Percentiles rank a stretch among this genome's conserved stretches.
These are phyloP conservation scores for Carex parvula DNA, from an alignment of 176 grass and related monocot species.

Conservation along the genomic window DNA sequence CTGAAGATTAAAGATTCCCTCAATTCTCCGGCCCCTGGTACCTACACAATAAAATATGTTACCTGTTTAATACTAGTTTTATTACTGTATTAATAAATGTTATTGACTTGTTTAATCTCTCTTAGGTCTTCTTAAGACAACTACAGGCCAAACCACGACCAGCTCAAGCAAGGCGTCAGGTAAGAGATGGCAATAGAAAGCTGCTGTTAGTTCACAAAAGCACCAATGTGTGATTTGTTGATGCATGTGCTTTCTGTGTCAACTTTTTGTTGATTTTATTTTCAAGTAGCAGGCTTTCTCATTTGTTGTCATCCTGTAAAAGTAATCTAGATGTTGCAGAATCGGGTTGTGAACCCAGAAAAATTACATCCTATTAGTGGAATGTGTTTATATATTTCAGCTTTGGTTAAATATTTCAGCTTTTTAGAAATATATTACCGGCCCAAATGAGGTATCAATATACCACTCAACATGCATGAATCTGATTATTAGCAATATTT, in stretches of 20 bases:
- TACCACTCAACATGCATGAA: neutral
- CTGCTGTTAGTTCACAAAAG: slow-evolving; percentile 21
- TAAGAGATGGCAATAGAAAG: slow-evolving; percentile 34
- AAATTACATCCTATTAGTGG: neutral
- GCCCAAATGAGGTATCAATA: neutral
- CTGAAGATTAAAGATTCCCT: slow-evolving; percentile 56
- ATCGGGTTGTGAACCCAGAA: neutral
- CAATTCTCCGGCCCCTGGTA: neutral
- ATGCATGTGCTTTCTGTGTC: neutral
- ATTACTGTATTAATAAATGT: neutral
- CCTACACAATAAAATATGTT: neutral
- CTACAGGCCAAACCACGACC: slow-evolving; percentile 28
- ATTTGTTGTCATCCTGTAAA: neutral
- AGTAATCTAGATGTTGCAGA: slow-evolving; percentile 37
- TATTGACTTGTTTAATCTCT: slow-evolving; percentile 22
- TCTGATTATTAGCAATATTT: too few relatives aligned
- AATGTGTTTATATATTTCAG: neutral
- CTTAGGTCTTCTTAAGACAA: slow-evolving; percentile 37
- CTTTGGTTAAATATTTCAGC: neutral
- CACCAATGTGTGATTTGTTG: slow-evolving; percentile 1
- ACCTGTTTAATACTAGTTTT: neutral
- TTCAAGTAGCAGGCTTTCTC: neutral
- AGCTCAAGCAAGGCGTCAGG: slow-evolving; percentile 36
- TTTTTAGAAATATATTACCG: neutral
- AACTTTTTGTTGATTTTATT: slow-evolving; percentile 30